Evolutionary conservation across 2,329 filamentous ascomycete genomes (phyloP).

Genomic region (Cercospora sojina): DNA sequence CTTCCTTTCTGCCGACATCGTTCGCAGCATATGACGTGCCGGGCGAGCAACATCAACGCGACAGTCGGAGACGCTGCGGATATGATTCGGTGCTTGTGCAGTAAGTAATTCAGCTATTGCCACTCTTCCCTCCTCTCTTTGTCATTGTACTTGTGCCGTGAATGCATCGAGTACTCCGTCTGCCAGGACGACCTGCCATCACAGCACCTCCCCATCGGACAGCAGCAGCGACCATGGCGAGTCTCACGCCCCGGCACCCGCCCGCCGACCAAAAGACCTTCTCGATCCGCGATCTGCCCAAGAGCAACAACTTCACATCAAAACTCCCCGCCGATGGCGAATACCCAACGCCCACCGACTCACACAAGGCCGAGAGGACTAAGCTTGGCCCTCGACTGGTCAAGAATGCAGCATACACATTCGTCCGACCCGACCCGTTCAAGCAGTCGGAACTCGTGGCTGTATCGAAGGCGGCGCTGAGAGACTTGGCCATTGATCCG

Average conservation of each 20-base stretch:
- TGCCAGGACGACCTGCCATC: conserved; percentile 21
- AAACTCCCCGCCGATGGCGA: conserved; percentile 72
- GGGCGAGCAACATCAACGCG: not conserved
- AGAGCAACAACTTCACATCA: conserved; percentile 63
- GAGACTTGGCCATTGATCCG: conserved; percentile 72
- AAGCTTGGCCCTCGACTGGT: conserved; percentile 79
- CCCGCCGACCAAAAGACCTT: conserved; percentile 33
- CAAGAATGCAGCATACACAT: conserved; percentile 82
- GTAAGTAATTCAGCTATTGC: not conserved
- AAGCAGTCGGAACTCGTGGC: conserved; percentile 75
- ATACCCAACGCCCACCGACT: conserved; percentile 77
- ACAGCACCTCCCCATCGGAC: conserved; percentile 28
- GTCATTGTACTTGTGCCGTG: conserved; percentile 5
- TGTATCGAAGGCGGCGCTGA: conserved; percentile 74
- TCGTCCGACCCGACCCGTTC: conserved; percentile 75
- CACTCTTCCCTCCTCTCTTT: not conserved
- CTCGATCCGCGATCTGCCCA: conserved; percentile 56
- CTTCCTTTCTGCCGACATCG: not conserved
- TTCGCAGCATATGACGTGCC: not conserved
- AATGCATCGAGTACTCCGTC: conserved; percentile 25
- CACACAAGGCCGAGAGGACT: conserved; percentile 76
- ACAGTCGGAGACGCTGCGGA: not conserved
- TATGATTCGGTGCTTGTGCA: not conserved
- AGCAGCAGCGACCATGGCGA: conserved; percentile 46
- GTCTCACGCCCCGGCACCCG: conserved; percentile 40